These are phyloP conservation scores for Pyrus betulifolia DNA, from an alignment of 306 rosid species.

Conservation along the genomic window DNA sequence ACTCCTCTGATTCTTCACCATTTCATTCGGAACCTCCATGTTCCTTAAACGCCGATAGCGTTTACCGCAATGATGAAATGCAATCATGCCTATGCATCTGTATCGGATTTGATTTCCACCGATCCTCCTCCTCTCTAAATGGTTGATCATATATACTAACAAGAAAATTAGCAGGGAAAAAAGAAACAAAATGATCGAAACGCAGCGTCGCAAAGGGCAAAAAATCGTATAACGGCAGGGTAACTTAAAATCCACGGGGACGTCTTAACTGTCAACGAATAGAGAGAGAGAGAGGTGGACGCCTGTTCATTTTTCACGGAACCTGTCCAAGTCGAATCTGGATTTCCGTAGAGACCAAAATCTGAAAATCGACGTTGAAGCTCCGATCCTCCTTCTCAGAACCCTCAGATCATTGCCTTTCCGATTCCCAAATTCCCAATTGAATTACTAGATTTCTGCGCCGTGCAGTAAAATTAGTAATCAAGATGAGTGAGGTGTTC, in stretches of 20 bases:
- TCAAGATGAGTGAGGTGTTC: conserved; percentile 64
- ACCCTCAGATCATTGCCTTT: neutral
- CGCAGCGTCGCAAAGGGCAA: neutral
- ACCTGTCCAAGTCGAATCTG: neutral
- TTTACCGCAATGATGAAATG: too few species aligned
- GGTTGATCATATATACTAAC: too few species aligned
- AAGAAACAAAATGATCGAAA: neutral
- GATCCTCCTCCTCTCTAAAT: too few species aligned
- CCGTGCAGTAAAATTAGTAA: neutral
- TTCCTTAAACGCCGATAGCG: too few species aligned
- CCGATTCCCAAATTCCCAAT: neutral
- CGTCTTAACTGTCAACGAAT: neutral
- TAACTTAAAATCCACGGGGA: neutral
- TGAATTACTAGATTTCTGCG: neutral
- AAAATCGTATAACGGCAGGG: neutral
- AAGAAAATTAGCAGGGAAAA: neutral
- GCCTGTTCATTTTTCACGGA: neutral
- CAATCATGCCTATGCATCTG: too few species aligned
- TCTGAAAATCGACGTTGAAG: neutral
- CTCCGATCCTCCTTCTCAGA: neutral
- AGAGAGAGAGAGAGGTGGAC: neutral
- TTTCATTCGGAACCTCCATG: too few species aligned
- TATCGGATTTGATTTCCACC: too few species aligned
- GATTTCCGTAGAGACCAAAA: neutral
- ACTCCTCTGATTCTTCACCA: too few species aligned